phyloP scores from a whole-genome alignment of 169 alveolate genomes.

The Plasmodium coatneyi region DNA sequence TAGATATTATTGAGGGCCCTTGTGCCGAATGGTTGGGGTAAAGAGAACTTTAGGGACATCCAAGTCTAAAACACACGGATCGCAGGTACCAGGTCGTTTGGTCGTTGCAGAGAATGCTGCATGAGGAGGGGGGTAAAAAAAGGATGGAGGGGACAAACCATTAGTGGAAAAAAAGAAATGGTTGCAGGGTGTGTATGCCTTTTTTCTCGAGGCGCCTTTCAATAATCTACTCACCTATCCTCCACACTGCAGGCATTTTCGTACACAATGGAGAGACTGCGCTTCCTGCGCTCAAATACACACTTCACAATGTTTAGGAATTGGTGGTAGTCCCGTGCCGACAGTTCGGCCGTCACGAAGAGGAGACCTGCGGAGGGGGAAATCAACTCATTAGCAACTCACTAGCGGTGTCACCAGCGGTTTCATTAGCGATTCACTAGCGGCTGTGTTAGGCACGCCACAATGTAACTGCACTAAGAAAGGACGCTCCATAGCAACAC shows the following conservation, averaged over 20 bases:
- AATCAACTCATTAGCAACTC: background rate
- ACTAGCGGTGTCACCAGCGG: too few species aligned
- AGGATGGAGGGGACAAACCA: background rate
- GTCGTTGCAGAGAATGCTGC: conserved; percentile 55
- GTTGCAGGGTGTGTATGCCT: background rate
- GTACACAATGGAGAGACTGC: conserved; percentile 29
- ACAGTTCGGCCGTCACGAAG: conserved; percentile 45
- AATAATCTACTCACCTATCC: conserved; percentile 16
- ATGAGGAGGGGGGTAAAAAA: background rate
- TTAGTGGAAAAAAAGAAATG: background rate
- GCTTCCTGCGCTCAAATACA: conserved; percentile 42
- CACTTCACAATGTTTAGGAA: conserved; percentile 49
- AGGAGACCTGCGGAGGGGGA: conserved; percentile 15
- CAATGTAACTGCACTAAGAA: background rate
- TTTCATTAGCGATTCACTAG: background rate
- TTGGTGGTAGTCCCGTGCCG: conserved; percentile 50
- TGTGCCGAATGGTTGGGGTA: background rate
- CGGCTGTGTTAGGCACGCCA: background rate
- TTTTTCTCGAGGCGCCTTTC: background rate
- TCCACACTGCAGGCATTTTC: conserved; percentile 59
- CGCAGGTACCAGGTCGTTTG: conserved; percentile 36
- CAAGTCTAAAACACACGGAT: conserved; percentile 45
- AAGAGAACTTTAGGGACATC: background rate
- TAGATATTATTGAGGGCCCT: too few species aligned
- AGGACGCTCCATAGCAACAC: background rate